Percentiles rank a stretch among this genome's conserved stretches.
Evolutionary conservation across 768 basidiomycete species (phyloP).

Genomic region (Termitomyces eurrhizus): DNA sequence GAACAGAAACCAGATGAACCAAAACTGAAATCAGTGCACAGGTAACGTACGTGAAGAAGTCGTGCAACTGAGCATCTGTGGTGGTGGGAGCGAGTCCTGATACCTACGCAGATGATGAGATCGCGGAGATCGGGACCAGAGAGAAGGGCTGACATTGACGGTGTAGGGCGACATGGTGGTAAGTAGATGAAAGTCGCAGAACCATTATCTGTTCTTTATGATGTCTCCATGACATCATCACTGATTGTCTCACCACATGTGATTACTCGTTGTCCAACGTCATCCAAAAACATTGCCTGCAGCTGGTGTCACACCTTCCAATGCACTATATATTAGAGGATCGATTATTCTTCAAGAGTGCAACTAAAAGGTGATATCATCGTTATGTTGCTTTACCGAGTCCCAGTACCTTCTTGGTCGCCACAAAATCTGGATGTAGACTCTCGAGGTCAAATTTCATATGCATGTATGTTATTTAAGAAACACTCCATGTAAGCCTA

Average conservation of each 20-base stretch:
- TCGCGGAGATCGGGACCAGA: background rate
- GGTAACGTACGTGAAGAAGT: constrained; percentile 72
- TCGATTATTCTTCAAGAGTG: background rate
- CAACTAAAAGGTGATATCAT: background rate
- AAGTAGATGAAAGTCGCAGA: constrained; percentile 15
- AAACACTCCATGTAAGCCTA: background rate
- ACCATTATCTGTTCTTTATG: background rate
- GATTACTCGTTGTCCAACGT: background rate
- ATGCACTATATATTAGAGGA: background rate
- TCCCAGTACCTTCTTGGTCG: background rate
- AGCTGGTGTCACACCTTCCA: background rate
- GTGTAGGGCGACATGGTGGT: constrained; percentile 40
- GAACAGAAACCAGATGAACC: background rate
- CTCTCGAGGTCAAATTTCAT: background rate
- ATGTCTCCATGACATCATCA: constrained; percentile 17
- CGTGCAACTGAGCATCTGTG: constrained; percentile 61
- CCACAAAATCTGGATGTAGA: background rate
- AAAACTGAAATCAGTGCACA: background rate
- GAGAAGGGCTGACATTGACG: constrained; percentile 36
- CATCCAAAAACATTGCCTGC: background rate
- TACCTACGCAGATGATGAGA: constrained; percentile 46
- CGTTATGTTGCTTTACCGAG: background rate
- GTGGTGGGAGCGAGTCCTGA: constrained; percentile 65
- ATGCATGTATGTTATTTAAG: background rate
- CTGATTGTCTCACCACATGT: constrained; percentile 8